Evolutionary conservation across 192 early-diverging fungal genomes (phyloP).

Genomic region (Chytriomyces sp.): DNA sequence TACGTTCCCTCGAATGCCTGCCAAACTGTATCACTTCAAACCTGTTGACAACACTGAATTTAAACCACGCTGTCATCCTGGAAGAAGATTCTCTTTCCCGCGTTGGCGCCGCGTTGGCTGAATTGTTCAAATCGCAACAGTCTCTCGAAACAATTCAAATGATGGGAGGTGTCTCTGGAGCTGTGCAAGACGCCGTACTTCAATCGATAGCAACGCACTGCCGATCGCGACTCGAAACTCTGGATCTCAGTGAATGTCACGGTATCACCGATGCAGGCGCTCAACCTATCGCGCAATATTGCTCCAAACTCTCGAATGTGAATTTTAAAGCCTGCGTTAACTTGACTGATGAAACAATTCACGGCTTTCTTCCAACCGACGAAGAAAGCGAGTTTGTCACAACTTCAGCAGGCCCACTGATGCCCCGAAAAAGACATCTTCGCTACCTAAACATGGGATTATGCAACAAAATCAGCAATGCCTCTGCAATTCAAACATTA

Average conservation of each 20-base stretch:
- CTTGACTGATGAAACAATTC: constrained; percentile 22
- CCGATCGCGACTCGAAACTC: not conserved
- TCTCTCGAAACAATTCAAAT: constrained; percentile 4
- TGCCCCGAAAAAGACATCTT: not conserved
- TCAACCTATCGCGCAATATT: not conserved
- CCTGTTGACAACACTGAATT: constrained; percentile 2
- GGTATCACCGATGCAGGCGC: constrained; percentile 19
- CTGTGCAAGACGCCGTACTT: not conserved
- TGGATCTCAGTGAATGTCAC: constrained; percentile 22
- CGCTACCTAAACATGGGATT: constrained; percentile 27
- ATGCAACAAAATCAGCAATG: constrained; percentile 29
- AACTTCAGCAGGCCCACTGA: not conserved
- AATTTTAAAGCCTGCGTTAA: constrained; percentile 28
- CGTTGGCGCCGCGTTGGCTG: not conserved
- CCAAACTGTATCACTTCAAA: not conserved
- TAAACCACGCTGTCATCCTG: constrained; percentile 1
- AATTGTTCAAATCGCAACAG: not conserved
- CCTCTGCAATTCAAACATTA: not conserved
- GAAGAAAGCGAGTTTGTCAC: not conserved
- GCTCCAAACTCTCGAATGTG: constrained; percentile 8
- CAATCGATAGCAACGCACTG: constrained; percentile 10
- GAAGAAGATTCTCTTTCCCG: not conserved
- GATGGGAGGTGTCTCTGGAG: constrained; percentile 5
- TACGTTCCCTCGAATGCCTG: not conserved
- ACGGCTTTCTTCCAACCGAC: not conserved